Evolutionary conservation across 2,329 filamentous ascomycete species (phyloP), one percentile per base, ranked within the genome.

Genomic region (Rutstroemia sp.): DNA sequence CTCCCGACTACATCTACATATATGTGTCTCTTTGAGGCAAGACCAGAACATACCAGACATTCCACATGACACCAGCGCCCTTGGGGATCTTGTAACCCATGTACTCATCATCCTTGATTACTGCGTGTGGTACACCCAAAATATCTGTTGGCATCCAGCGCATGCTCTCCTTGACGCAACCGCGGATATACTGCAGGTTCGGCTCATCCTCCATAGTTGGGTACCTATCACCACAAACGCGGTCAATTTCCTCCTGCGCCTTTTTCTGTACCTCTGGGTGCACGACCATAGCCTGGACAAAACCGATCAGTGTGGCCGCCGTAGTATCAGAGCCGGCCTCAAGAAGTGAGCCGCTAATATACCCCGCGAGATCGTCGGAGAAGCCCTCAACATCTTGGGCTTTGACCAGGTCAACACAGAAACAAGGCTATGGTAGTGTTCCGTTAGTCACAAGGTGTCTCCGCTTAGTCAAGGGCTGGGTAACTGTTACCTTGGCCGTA

Each of bases 181-280:
- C 67, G 52, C 74, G 70, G 25, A 80, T 67, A 56, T 76, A 78
- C 2, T 63, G 68, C 27, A 82, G 66, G 0, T 67, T 64, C 0
- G 69, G 65, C 9, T 72, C 67, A 58, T 82, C 78, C 2, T 71
- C 67, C 54, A 75, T 73, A 0, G 64, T 68, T 1, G 79, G 78
- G 0, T 80, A 66, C 5, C 78, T 67, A 37, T 69, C 65, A 1
- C 76, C 76, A n/a, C 80, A 69, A 1, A 80, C 73, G 3, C 65
- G 62, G 54, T 82, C 78, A 21, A 82, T 65, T 51, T 75, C 71
- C 14, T 64, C 66, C 57, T 74, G 75, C 0, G 75, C 76, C 57
- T 78, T 79, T 21, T 60, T 60, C 58, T 79, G 76, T 0, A 78
- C 66, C 5, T 71, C 69, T 0, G 74, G 75, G 58, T 19, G 49